phyloP scores from a whole-genome alignment of 2,329 filamentous ascomycete genomes.

The Aspergillus unguis region DNA sequence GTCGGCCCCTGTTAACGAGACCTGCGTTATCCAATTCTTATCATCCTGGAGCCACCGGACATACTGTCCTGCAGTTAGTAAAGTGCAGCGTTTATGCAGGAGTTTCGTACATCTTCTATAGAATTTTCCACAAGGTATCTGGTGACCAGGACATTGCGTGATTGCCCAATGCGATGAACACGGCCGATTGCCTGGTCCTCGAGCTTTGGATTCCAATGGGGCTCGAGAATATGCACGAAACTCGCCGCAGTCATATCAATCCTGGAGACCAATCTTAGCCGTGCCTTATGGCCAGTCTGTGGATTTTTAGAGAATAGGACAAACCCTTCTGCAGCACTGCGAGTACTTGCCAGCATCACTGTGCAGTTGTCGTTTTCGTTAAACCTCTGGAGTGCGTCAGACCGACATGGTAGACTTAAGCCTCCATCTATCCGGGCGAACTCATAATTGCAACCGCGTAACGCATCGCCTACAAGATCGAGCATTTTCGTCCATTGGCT shows the following conservation, averaged over 20 bases:
- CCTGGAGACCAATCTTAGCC: not conserved
- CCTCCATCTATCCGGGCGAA: slow-evolving; percentile 8
- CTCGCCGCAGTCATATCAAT: slow-evolving; percentile 11
- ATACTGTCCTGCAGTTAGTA: slow-evolving; percentile 2
- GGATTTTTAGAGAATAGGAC: not conserved
- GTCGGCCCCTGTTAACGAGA: not conserved
- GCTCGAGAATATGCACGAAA: slow-evolving; percentile 68
- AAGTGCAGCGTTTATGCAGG: not conserved
- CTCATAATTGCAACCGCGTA: not conserved
- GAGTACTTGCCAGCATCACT: slow-evolving; percentile 9
- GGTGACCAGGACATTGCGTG: slow-evolving; percentile 69
- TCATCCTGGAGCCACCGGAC: slow-evolving; percentile 6
- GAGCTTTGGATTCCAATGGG: slow-evolving; percentile 84
- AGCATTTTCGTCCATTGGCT: slow-evolving; percentile 11
- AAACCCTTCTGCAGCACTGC: slow-evolving; percentile 10
- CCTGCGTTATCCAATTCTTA: not conserved
- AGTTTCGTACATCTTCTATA: slow-evolving; percentile 56
- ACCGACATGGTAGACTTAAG: not conserved
- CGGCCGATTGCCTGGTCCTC: slow-evolving; percentile 87
- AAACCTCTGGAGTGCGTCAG: not conserved
- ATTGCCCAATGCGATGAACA: slow-evolving; percentile 80
- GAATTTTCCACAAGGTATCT: slow-evolving; percentile 58
- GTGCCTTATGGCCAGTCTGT: not conserved
- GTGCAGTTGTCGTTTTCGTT: not conserved
- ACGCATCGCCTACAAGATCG: not conserved